These are phyloP conservation scores for Lentinula boryana DNA, from an alignment of 768 basidiomycete species.

Conservation along the genomic window DNA sequence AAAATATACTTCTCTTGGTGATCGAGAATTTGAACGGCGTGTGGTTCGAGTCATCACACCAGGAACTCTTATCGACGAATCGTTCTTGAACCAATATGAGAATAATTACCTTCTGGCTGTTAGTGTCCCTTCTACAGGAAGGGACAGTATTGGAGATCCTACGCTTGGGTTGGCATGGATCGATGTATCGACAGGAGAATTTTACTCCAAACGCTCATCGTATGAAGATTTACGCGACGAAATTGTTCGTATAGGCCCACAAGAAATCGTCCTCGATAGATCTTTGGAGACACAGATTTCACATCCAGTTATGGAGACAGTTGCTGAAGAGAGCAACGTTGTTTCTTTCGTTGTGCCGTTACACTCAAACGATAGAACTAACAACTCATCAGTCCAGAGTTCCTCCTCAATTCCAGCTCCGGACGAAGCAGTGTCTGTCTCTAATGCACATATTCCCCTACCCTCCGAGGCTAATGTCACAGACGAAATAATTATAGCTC, in stretches of 20 bases:
- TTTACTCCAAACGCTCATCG: constrained; percentile 65
- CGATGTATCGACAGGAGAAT: constrained; percentile 92
- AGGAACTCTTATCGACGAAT: constrained; percentile 90
- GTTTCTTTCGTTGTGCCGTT: constrained; percentile 27
- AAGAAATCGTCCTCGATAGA: constrained; percentile 70
- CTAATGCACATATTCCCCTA: background rate
- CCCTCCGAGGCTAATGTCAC: background rate
- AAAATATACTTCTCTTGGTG: constrained; percentile 34
- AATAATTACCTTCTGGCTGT: constrained; percentile 88
- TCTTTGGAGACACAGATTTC: constrained; percentile 25
- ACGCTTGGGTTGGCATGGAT: constrained; percentile 83
- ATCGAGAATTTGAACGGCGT: constrained; percentile 68
- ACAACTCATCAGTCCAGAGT: background rate
- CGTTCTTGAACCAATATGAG: constrained; percentile 78
- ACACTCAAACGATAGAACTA: background rate
- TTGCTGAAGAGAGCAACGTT: constrained; percentile 51
- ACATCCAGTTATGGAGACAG: constrained; percentile 41
- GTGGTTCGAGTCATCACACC: constrained; percentile 88
- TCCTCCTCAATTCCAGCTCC: background rate
- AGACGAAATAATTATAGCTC: constrained; percentile 16
- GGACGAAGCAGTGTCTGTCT: background rate
- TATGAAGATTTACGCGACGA: constrained; percentile 67
- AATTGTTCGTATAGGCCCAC: constrained; percentile 72
- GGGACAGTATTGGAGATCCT: background rate
- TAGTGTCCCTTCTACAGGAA: constrained; percentile 13